Conservation (phyloP, 179 eudicot genomes). For the Silene coronaria region DNA sequence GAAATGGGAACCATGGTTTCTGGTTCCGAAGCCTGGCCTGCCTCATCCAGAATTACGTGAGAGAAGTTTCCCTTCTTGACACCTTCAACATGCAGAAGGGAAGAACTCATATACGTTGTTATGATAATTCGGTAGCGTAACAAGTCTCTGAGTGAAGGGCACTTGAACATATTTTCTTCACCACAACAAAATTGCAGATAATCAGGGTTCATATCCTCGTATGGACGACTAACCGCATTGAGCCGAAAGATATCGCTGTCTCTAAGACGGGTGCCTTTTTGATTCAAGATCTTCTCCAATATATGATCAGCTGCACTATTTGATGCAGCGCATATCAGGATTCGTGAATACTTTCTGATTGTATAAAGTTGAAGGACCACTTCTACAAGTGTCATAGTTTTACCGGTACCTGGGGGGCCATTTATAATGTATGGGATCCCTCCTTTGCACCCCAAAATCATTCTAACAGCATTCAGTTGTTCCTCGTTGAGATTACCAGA, state of each 20-base stretch:
- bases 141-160: slow-evolving; percentile 45
- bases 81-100: slow-evolving; percentile 62
- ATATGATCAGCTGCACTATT: slow-evolving; percentile 87
- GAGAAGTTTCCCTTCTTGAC: slow-evolving; percentile 59
- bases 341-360: slow-evolving; percentile 23
- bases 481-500: slow-evolving; percentile 64
- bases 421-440: slow-evolving; percentile 81
- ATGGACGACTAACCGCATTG: slow-evolving; percentile 65
- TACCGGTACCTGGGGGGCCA: slow-evolving; percentile 98
- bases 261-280: slow-evolving; percentile 24
- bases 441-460: slow-evolving; percentile 74
- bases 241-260: slow-evolving; percentile 64
- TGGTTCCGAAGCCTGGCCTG: slow-evolving; percentile 98
- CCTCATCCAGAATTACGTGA: slow-evolving; percentile 83
- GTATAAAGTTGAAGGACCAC: slow-evolving; percentile 63
- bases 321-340: slow-evolving; percentile 87
- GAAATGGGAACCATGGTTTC: slow-evolving; percentile 90
- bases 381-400: slow-evolving; percentile 75
- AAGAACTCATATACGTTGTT: slow-evolving; percentile 73
- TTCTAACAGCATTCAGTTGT: slow-evolving; percentile 57
- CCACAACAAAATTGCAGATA: slow-evolving; percentile 38
- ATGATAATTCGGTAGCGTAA: slow-evolving; percentile 47
- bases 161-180: slow-evolving; percentile 45
- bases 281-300: slow-evolving; percentile 46
- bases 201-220: slow-evolving; percentile 60